These are phyloP conservation scores for Eleusine coracana DNA, from an alignment of 176 grass and related monocot species.

Conservation along the genomic window DNA sequence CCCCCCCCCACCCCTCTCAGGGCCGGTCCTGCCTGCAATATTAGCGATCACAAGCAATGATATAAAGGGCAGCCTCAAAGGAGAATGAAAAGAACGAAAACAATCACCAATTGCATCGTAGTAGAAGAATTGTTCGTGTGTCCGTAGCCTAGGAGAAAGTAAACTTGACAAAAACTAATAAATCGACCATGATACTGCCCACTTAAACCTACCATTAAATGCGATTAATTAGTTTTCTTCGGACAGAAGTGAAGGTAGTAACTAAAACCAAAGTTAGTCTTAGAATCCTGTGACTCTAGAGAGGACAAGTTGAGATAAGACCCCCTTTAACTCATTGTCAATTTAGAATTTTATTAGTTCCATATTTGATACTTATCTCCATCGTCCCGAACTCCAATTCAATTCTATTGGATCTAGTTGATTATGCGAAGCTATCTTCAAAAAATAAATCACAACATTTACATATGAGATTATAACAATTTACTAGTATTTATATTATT, in stretches of 20 bases:
- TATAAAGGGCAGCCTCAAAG: neutral
- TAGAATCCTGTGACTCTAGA: too few species aligned
- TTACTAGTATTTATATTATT: too few species aligned
- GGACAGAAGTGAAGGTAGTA: neutral
- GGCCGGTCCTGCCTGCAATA: too few species aligned
- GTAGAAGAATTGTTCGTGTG: neutral
- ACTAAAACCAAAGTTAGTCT: neutral
- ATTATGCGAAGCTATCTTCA: too few species aligned
- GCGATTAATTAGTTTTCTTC: neutral
- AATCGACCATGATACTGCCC: neutral
- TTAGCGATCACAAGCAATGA: neutral
- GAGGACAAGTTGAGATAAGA: too few species aligned
- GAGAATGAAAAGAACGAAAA: neutral
- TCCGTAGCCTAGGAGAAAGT: neutral
- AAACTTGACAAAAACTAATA: neutral
- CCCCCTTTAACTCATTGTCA: too few species aligned
- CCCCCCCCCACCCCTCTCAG: too few species aligned
- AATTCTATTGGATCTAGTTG: too few species aligned
- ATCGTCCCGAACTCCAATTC: too few species aligned
- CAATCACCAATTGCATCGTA: neutral
- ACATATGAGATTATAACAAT: too few species aligned
- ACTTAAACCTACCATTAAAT: neutral
- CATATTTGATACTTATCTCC: neutral
- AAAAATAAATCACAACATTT: too few species aligned
- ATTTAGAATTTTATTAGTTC: neutral